Conservation (phyloP, 2,329 filamentous ascomycete genomes). For the Coleophoma crateriformis region DNA sequence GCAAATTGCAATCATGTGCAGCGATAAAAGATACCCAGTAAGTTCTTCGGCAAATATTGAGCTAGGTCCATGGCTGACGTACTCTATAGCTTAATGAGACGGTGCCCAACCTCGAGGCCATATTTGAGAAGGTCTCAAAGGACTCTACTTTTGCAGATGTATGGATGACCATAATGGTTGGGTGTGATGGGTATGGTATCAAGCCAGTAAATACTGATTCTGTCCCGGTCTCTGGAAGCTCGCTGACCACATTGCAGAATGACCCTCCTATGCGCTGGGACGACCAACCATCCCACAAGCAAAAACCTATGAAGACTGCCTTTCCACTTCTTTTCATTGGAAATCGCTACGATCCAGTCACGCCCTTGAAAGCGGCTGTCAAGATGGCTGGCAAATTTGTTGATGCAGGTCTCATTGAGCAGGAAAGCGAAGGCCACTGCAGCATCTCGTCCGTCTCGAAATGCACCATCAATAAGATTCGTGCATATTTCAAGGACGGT, state of each 20-base stretch:
- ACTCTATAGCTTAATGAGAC: slow-evolving; percentile 19
- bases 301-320: slow-evolving; percentile 25
- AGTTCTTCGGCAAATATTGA: neutral
- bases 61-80: no score
- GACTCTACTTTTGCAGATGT: slow-evolving; percentile 15
- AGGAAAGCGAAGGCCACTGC: slow-evolving; percentile 22
- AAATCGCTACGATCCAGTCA: slow-evolving; percentile 33
- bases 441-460: slow-evolving; percentile 14
- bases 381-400: slow-evolving; percentile 22
- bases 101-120: slow-evolving; percentile 15
- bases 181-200: slow-evolving; percentile 18
- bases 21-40: slow-evolving; percentile 23
- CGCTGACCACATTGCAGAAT: neutral
- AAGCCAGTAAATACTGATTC: slow-evolving; percentile 5
- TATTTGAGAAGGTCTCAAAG: slow-evolving; percentile 15
- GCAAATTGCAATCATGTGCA: slow-evolving; percentile 20
- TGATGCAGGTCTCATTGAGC: slow-evolving; percentile 21
- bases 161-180: slow-evolving; percentile 19
- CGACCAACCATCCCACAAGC: slow-evolving; percentile 17
- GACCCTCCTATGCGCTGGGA: slow-evolving; percentile 23
- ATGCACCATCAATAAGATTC: slow-evolving; percentile 20
- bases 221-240: neutral
- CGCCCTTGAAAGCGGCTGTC: slow-evolving; percentile 25
- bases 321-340: slow-evolving; percentile 34
- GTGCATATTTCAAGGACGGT: slow-evolving; percentile 18